phyloP scores from a whole-genome alignment of 441 rosid species.

The Lepidium campestre region DNA sequence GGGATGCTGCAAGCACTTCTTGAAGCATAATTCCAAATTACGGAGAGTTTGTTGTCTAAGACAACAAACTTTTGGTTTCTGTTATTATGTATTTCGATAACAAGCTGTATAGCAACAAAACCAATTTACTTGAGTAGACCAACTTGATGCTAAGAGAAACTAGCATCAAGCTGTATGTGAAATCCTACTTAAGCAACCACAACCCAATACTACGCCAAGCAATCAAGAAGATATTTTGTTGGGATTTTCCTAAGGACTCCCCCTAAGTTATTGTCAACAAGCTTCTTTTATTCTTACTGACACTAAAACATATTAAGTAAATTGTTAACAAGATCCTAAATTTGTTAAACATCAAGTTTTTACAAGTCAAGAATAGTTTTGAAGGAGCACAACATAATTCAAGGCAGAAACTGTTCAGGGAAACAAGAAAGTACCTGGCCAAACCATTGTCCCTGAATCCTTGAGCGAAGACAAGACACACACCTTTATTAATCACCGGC shows the following conservation, averaged over 20 bases:
- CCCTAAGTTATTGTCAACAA: not conserved
- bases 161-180: slow-evolving; percentile 4
- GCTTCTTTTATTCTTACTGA: not conserved
- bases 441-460: not conserved
- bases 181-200: not conserved
- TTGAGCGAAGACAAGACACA: not conserved
- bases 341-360: not conserved
- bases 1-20: slow-evolving; percentile 27
- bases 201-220: not conserved
- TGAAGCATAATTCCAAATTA: slow-evolving; percentile 20
- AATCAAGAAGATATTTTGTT: not conserved
- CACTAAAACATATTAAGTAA: not conserved
- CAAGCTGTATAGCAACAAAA: slow-evolving; percentile 3
- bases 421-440: slow-evolving; percentile 6
- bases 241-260: not conserved
- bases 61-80: slow-evolving; percentile 1
- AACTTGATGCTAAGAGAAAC: not conserved
- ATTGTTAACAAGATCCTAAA: not conserved
- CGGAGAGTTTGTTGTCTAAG: not conserved
- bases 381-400: not conserved
- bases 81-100: slow-evolving; percentile 7
- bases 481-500: not conserved
- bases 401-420: not conserved
- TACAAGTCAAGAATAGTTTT: not conserved
- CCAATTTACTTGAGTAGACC: not conserved